Conservation (phyloP, 345 rosid genomes). For the Reutealis trisperma region DNA sequence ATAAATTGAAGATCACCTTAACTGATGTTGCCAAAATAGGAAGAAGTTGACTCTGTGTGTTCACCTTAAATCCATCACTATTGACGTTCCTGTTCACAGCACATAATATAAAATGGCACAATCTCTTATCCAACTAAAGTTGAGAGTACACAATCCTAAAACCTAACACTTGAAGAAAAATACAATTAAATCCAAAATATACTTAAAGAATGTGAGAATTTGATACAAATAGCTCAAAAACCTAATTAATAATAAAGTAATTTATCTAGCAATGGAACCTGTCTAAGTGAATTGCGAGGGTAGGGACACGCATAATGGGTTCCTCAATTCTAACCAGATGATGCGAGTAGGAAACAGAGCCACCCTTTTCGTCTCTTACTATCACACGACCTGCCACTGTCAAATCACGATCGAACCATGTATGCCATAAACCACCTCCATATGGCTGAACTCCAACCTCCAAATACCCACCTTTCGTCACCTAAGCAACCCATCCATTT, state of each 20-base stretch:
- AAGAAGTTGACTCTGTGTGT: constrained; percentile 80
- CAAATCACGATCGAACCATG: constrained; percentile 99
- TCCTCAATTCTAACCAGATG: constrained; percentile 71
- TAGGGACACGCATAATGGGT: constrained; percentile 91
- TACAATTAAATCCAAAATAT: background rate
- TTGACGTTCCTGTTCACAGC: constrained; percentile 59
- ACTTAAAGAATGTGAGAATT: too few species aligned
- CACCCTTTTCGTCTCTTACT: constrained; percentile 55
- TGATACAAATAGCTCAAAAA: background rate
- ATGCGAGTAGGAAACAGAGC: constrained; percentile 64
- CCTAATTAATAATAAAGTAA: background rate
- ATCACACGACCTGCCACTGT: constrained; percentile 90
- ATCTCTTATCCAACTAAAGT: background rate
- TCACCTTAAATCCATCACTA: constrained; percentile 87
- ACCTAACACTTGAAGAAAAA: constrained; percentile 13
- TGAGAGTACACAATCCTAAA: constrained; percentile 3
- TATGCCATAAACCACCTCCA: constrained; percentile 96
- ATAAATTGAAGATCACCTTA: constrained; percentile 49
- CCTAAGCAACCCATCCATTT: constrained; percentile 43
- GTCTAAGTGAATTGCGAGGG: constrained; percentile 92
- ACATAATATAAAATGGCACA: background rate
- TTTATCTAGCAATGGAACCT: constrained; percentile 44
- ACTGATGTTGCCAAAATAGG: constrained; percentile 88
- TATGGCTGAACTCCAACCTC: constrained; percentile 93
- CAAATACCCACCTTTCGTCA: constrained; percentile 72